Evolutionary conservation across 2,329 filamentous ascomycete species (phyloP).

Genomic region (Exophiala calicioides): DNA sequence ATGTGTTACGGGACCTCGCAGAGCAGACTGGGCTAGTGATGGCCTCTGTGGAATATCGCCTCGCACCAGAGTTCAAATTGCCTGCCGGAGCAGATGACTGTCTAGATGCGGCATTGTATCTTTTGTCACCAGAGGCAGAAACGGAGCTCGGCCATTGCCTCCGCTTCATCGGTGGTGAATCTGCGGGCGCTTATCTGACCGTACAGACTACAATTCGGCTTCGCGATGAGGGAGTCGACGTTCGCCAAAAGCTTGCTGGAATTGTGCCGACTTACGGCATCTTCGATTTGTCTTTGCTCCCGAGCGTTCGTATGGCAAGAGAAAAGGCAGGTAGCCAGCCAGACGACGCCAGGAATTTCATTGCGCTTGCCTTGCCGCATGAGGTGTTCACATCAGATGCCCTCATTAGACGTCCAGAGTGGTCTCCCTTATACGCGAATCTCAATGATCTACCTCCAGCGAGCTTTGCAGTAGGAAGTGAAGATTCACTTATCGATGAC

Average conservation of each 20-base stretch:
- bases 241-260: neutral
- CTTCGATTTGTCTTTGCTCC: constrained; percentile 4
- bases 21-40: constrained; percentile 3
- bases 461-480: constrained; percentile 1
- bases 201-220: neutral
- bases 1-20: neutral
- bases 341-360: neutral
- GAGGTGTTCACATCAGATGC: neutral
- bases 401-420: neutral
- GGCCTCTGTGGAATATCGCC: constrained; percentile 9
- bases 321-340: neutral
- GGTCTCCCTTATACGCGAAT: constrained; percentile 5
- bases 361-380: neutral
- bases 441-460: constrained; percentile 3
- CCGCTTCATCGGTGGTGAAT: constrained; percentile 7
- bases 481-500: constrained; percentile 7
- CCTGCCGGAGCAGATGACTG: constrained; percentile 4
- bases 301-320: neutral
- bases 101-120: neutral
- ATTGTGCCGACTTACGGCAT: constrained; percentile 4
- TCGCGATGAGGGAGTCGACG: neutral
- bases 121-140: neutral
- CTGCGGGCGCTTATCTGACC: constrained; percentile 1
- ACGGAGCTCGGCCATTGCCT: neutral
- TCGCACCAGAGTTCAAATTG: constrained; percentile 5